Evolutionary conservation across 2,329 filamentous ascomycete species (phyloP).

Genomic region (Neofusicoccum kwambonambiense): DNA sequence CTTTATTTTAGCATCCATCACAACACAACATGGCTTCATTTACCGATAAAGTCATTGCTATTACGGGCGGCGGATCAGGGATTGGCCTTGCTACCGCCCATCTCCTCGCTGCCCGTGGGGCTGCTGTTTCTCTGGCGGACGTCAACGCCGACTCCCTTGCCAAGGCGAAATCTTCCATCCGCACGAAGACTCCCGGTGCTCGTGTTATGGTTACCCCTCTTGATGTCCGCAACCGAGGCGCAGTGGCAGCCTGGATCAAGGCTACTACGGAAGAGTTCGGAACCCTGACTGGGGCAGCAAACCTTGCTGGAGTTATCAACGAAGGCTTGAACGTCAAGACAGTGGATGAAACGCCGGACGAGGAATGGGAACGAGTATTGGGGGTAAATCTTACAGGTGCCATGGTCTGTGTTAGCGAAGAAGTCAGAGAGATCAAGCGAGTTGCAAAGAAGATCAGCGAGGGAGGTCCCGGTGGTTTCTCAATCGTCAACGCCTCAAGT

Average conservation of each 20-base stretch:
- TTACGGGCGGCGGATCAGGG: conserved; percentile 33
- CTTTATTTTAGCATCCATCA: not conserved
- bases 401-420: conserved; percentile 40
- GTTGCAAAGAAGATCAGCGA: conserved; percentile 22
- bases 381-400: conserved; percentile 40
- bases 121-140: conserved; percentile 33
- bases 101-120: conserved; percentile 14
- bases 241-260: conserved; percentile 55
- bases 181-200: conserved; percentile 21
- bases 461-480: conserved; percentile 4
- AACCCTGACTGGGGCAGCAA: conserved; percentile 55
- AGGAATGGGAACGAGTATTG: conserved; percentile 41
- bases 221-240: conserved; percentile 47
- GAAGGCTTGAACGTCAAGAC: conserved; percentile 24
- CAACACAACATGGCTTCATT: conserved; percentile 22
- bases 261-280: conserved; percentile 49
- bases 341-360: conserved; percentile 33
- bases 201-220: conserved; percentile 42
- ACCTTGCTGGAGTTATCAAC: conserved; percentile 49
- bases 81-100: conserved; percentile 24
- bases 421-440: conserved; percentile 42
- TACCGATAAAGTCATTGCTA: conserved; percentile 31
- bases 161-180: conserved; percentile 26
- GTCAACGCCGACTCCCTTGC: conserved; percentile 30
- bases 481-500: conserved; percentile 48